Evolutionary conservation across 2,329 filamentous ascomycete genomes (phyloP).

Genomic region (Penicillium crustosum): DNA sequence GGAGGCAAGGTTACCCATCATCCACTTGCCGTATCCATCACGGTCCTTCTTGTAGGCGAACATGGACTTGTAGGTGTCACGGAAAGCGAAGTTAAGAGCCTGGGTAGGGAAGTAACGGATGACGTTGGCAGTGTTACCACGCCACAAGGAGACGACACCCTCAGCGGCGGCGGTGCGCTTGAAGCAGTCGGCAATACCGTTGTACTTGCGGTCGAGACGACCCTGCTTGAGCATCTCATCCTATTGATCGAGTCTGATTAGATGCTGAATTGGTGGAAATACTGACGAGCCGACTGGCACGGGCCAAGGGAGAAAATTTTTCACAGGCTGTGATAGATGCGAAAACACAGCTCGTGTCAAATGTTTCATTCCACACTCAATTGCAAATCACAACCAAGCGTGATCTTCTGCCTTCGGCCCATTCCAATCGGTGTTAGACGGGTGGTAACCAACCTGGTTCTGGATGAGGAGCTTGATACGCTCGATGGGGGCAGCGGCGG

Average conservation of each 20-base stretch:
- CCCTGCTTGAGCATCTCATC: constrained; percentile 99
- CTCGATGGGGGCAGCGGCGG: constrained; percentile 98
- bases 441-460: constrained; percentile 80
- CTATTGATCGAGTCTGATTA: constrained; percentile 51
- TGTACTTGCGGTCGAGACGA: constrained; percentile 97
- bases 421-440: constrained; percentile 1
- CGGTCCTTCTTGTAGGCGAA: constrained; percentile 99
- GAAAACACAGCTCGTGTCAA: not conserved
- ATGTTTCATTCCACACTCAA: not conserved
- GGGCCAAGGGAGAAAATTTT: constrained; percentile 20
- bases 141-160: constrained; percentile 94
- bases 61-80: constrained; percentile 99
- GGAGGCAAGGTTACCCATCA: constrained; percentile 98
- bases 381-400: not conserved
- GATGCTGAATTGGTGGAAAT: constrained; percentile 1
- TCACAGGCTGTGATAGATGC: not conserved
- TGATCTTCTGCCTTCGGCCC: not conserved
- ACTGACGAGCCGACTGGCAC: not conserved
- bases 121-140: constrained; percentile 99
- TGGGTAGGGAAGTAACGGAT: constrained; percentile 99
- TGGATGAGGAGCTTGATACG: constrained; percentile 99
- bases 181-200: constrained; percentile 95
- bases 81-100: constrained; percentile 99
- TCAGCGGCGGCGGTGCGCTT: constrained; percentile 82
- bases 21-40: constrained; percentile 98